A percentile compares a stretch with the other conserved stretches of the same genome.
phyloP scores from a whole-genome alignment of 1,284 basidiomycete genomes.

The Trichosporon sp. region DNA sequence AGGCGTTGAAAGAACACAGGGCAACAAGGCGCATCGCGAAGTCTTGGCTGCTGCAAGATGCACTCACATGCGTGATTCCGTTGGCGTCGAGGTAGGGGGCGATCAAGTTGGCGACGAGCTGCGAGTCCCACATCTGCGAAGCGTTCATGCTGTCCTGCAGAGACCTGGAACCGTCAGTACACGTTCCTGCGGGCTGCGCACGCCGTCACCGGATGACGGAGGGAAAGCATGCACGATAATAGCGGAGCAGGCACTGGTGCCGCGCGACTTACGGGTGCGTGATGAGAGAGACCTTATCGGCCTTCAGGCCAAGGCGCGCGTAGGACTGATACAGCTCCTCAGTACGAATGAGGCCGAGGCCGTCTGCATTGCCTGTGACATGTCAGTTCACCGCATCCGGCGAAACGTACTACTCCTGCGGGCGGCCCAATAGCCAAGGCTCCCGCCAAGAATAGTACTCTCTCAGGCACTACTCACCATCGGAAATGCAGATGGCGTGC shows the following conservation, averaged over 20 bases:
- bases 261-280: constrained; percentile 63
- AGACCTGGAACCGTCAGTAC: constrained; percentile 8
- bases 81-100: constrained; percentile 34
- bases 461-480: constrained; percentile 39
- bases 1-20: neutral
- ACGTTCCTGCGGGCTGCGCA: neutral
- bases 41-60: neutral
- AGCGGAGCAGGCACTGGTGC: neutral
- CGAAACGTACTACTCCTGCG: neutral
- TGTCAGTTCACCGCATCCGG: neutral
- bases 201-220: constrained; percentile 3
- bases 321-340: constrained; percentile 67
- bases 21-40: neutral
- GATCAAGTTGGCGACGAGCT: constrained; percentile 60
- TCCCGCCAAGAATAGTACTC: constrained; percentile 28
- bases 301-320: constrained; percentile 63
- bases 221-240: neutral
- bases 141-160: constrained; percentile 61
- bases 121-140: constrained; percentile 58
- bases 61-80: constrained; percentile 7
- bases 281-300: constrained; percentile 58
- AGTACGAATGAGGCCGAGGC: constrained; percentile 63
- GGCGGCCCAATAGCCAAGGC: neutral
- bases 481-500: constrained; percentile 52
- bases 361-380: constrained; percentile 66